phyloP scores from a whole-genome alignment of 768 basidiomycete genomes.

The Agaricus bisporus region DNA sequence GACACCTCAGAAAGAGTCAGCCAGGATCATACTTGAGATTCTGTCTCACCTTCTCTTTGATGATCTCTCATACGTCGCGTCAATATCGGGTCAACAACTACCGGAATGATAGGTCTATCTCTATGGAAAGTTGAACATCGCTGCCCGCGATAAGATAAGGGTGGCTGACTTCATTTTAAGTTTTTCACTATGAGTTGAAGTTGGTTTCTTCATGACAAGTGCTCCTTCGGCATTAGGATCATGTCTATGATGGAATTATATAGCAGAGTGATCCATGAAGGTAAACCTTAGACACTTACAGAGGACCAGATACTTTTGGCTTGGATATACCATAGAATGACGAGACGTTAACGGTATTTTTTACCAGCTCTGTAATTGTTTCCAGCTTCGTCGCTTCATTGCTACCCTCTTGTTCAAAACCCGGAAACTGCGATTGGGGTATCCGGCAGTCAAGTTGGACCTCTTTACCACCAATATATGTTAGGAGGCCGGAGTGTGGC shows the following conservation, averaged over 20 bases:
- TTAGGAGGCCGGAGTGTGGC: slow-evolving; percentile 39
- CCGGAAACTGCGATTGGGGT: slow-evolving; percentile 45
- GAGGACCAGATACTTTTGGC: slow-evolving; percentile 26
- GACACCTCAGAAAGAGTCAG: slow-evolving; percentile 40
- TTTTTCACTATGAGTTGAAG: slow-evolving; percentile 54
- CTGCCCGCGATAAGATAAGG: not conserved
- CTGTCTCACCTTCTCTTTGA: slow-evolving; percentile 70
- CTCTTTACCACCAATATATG: slow-evolving; percentile 52
- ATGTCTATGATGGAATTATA: slow-evolving; percentile 38
- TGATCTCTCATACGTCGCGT: slow-evolving; percentile 75
- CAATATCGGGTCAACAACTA: slow-evolving; percentile 89
- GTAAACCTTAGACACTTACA: slow-evolving; percentile 33
- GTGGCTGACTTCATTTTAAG: slow-evolving; percentile 62
- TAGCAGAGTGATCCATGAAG: not conserved
- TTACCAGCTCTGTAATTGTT: slow-evolving; percentile 14
- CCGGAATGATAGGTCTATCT: slow-evolving; percentile 59
- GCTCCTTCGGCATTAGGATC: slow-evolving; percentile 74
- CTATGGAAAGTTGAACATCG: slow-evolving; percentile 28
- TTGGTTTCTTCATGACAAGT: slow-evolving; percentile 80
- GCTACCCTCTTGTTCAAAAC: slow-evolving; percentile 17
- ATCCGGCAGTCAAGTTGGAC: slow-evolving; percentile 55
- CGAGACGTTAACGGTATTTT: slow-evolving; percentile 14
- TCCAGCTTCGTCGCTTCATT: slow-evolving; percentile 1
- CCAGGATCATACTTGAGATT: not conserved
- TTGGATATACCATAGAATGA: slow-evolving; percentile 56